Percentiles rank a stretch among this genome's conserved stretches.
Evolutionary conservation across 306 rosid species (phyloP).

Genomic region (Lathyrus tuberosus): DNA sequence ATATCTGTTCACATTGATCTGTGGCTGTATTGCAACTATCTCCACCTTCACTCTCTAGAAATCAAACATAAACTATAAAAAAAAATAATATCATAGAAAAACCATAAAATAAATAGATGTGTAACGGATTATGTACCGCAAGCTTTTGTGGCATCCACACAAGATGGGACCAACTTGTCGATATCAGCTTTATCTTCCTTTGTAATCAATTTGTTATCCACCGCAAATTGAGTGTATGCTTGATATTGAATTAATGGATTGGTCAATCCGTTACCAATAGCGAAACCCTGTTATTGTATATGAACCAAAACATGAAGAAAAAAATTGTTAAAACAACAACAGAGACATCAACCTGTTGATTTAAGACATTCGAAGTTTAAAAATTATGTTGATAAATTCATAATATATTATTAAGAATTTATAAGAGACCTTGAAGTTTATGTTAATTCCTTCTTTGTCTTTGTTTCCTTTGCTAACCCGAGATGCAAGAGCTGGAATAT

Average conservation of each 20-base stretch:
- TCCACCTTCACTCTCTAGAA: slow-evolving; percentile 64
- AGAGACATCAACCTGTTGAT: too few relatives aligned
- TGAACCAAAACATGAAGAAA: not conserved
- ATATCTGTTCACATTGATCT: slow-evolving; percentile 48
- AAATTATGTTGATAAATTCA: too few relatives aligned
- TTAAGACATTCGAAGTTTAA: too few relatives aligned
- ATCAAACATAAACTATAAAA: not conserved
- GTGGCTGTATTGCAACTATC: slow-evolving; percentile 49
- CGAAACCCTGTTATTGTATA: slow-evolving; percentile 66
- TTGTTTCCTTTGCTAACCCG: too few relatives aligned
- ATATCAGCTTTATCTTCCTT: slow-evolving; percentile 44
- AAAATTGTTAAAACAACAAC: not conserved
- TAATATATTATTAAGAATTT: too few relatives aligned
- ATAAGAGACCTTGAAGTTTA: too few relatives aligned
- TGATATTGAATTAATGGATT: slow-evolving; percentile 72
- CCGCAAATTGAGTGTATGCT: slow-evolving; percentile 78
- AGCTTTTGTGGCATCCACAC: slow-evolving; percentile 43
- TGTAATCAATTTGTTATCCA: slow-evolving; percentile 56
- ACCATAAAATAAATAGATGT: too few relatives aligned
- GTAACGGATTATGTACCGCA: slow-evolving; percentile 51
- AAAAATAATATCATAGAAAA: too few relatives aligned
- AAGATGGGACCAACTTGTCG: slow-evolving; percentile 56
- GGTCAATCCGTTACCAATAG: slow-evolving; percentile 89
- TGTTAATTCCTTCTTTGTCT: too few relatives aligned
- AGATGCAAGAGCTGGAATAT: too few relatives aligned